Base-by-base conservation (phyloP, 2,329 filamentous ascomycete species). In the Domatiomyces globalis region DNA sequence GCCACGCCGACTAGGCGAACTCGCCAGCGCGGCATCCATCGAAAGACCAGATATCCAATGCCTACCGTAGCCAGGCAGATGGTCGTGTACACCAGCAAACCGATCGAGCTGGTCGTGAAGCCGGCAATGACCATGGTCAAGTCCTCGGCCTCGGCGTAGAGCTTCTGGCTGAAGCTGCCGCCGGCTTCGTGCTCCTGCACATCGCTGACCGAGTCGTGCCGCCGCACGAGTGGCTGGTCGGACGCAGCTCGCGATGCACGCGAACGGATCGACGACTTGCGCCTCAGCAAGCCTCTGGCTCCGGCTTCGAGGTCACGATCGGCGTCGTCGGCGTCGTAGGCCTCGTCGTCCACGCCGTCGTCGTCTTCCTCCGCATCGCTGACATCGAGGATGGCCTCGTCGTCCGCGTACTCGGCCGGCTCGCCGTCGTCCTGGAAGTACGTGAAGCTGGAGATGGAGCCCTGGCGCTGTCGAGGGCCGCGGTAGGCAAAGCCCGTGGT, bases 91-190 rank as follows among this genome's bases (percentile, higher is more conserved):
- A 81, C 56, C 1, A 76, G 66, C 61, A 81, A 84, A 1, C 92
- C 87, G 12, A 80, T 54, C 3, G 69, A 66, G 56, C 84, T 90
- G 2, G 88, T 95, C 48, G 77, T 80, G 67, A 96, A 98, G 0
- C 92, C 92, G 20, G 90, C 87, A 63, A 96, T 81, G 25, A 89
- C 90, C 61, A 95, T 88, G 1, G 88, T 95, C 57, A 98, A 73
- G 66, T 98, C 92, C 67, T 98, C 92, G 43, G 87, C 94, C 53
- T 81, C 75, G 68, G 98, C 88, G 67, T 95, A 92, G 20, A 95
- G 77, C 69, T 95, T 96, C 67, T 98, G 92, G 61, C 78, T 94
- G 25, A 78, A 73, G 52, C 85, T 80, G 43, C 80, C 79, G 9
- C 77, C 78, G 43, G 71, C 72, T 48, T 76, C 78, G 56, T 71